Evolutionary conservation across 371 early-diverging fungal species (phyloP).

Genomic region (Cokeromyces recurvatus): DNA sequence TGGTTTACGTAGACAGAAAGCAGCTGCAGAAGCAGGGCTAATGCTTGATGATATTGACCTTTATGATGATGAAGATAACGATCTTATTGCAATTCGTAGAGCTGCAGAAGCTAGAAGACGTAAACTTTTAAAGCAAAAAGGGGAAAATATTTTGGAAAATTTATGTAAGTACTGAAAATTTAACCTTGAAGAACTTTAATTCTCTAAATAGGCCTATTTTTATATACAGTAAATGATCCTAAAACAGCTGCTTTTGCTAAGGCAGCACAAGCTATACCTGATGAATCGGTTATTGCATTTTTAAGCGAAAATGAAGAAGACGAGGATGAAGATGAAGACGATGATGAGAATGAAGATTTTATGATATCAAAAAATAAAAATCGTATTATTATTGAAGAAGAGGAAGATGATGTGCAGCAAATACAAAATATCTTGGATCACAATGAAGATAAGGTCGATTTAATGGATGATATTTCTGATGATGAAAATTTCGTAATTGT

Average conservation of each 20-base stretch:
- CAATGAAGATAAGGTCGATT: no score
- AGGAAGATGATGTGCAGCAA: no score
- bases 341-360: slow-evolving; percentile 2
- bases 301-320: slow-evolving; percentile 32
- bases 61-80: slow-evolving; percentile 36
- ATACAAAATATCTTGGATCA: no score
- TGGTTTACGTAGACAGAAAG: slow-evolving; percentile 35
- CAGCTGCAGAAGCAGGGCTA: slow-evolving; percentile 30
- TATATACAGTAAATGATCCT: slow-evolving; percentile 25
- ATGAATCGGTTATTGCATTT: slow-evolving; percentile 11
- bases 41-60: slow-evolving; percentile 39
- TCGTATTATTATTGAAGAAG: neutral
- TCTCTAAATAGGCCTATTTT: neutral
- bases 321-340: slow-evolving; percentile 18
- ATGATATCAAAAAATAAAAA: neutral
- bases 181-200: neutral
- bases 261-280: slow-evolving; percentile 25
- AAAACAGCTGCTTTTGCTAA: slow-evolving; percentile 48
- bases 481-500: no score
- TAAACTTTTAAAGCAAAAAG: slow-evolving; percentile 18
- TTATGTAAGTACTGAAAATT: slow-evolving; percentile 17
- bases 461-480: no score
- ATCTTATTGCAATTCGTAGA: slow-evolving; percentile 33
- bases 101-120: slow-evolving; percentile 32
- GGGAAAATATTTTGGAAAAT: slow-evolving; percentile 25